Base-by-base conservation (phyloP, 1,284 basidiomycete species). In the Kalmanozyma brasiliensis region DNA sequence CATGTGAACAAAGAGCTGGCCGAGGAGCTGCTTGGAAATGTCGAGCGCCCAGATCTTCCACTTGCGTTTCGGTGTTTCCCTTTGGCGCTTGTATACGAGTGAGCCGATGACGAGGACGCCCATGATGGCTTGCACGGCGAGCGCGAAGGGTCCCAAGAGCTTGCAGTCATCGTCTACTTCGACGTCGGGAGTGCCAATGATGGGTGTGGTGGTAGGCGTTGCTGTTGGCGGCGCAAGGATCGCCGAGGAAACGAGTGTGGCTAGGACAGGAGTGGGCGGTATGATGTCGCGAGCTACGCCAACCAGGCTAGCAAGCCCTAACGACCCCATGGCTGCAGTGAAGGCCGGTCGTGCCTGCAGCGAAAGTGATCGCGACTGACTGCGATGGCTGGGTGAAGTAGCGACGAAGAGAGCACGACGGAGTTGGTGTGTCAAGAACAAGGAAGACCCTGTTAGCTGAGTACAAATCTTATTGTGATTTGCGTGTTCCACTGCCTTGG, bases 1-100 rank as follows among this genome's bases (percentile, higher is more conserved):
- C 4, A 87, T 88, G 80, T 98, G 95, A 4, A 97, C 89, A 74
- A 94, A 91, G 83, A 91, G 87, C 81, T 97, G 93, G 30, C 94
- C 94, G 20, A 91, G 86, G 42, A 97, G 85, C 85, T 98, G 95
- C 83, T 98, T 82, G 8, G 80, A 75, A 14, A 82, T 51, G 66
- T 82, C 82, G 20, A 82, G 68, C 29, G 65, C 47, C 92, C 95
- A 98, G 84, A 96, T 93, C 78, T 88, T 86, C 94, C 95, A 98
- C 23, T 89, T 91, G 32, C 94, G 87, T 79, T 89, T 92, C 17
- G 89, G 89, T 41, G 86, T 86, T 83, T 98, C 94, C 68, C 91
- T 85, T 68, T 95, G 90, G 52, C 95, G 86, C 82, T 98, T 98
- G 81, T 89, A 89, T 2, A 97, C 86, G 40, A 98, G 85, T 5